phyloP scores from a whole-genome alignment of 2,329 filamentous ascomycete species.

The Tolypocladium guangdongense region DNA sequence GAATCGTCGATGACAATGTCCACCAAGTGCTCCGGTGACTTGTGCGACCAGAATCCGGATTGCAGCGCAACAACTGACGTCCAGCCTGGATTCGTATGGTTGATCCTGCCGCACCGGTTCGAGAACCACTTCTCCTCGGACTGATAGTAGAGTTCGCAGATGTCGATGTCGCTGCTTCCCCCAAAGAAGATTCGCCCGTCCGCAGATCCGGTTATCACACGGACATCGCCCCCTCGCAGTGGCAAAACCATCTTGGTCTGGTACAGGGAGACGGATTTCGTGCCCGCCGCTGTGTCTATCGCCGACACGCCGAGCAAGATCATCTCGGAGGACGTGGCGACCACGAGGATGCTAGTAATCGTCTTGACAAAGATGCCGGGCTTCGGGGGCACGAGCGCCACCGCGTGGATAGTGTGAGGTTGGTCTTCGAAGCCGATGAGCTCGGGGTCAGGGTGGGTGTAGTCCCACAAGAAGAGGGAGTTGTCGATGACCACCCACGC shows the following conservation, averaged over 20 bases:
- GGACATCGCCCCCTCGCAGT: conserved; percentile 65
- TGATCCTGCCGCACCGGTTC: conserved; percentile 75
- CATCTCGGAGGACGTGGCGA: conserved; percentile 79
- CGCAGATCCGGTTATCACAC: conserved; percentile 68
- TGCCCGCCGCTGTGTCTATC: conserved; percentile 54
- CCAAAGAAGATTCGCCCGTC: conserved; percentile 91
- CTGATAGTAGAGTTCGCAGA: conserved; percentile 92
- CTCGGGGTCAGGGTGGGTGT: conserved; percentile 83
- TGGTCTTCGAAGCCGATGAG: conserved; percentile 89
- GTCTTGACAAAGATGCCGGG: conserved; percentile 75
- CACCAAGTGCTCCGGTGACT: conserved; percentile 51
- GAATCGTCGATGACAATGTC: conserved; percentile 85
- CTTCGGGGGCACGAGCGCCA: conserved; percentile 77
- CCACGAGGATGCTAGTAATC: conserved; percentile 80
- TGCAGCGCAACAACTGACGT: conserved; percentile 47
- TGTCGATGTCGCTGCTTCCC: conserved; percentile 68
- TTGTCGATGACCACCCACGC: conserved; percentile 96
- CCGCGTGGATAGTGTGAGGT: conserved; percentile 76
- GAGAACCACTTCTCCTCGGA: conserved; percentile 97
- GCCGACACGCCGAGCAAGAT: conserved; percentile 77
- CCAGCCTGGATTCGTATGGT: conserved; percentile 71
- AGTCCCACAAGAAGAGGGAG: conserved; percentile 94
- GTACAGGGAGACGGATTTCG: conserved; percentile 67
- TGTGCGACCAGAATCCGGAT: conserved; percentile 38
- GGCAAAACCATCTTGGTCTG: conserved; percentile 78